These are phyloP conservation scores for Schwanniomyces sp. DNA, from an alignment of 805 yeast genomes.

Conservation along the genomic window DNA sequence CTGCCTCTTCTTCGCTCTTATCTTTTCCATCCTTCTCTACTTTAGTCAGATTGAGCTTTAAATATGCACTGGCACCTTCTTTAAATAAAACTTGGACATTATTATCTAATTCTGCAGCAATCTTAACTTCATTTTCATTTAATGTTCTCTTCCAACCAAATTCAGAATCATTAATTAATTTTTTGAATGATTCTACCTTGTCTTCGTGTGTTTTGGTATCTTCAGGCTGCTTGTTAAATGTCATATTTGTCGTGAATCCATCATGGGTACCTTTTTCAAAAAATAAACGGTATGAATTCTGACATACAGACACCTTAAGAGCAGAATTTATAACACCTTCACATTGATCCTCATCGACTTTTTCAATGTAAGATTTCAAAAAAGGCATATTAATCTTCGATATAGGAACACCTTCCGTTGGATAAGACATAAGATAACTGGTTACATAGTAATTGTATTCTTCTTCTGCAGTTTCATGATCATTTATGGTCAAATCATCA, in stretches of 20 bases:
- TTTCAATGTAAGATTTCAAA: conserved; percentile 56
- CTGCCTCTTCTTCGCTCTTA: conserved; percentile 6
- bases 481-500: conserved; percentile 79
- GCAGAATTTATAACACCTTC: conserved; percentile 69
- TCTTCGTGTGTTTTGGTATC: conserved; percentile 23
- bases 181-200: conserved; percentile 31
- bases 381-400: conserved; percentile 79
- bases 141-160: conserved; percentile 55
- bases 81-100: conserved; percentile 33
- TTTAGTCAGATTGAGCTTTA: conserved; percentile 9
- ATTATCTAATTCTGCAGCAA: conserved; percentile 24
- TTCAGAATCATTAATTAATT: conserved; percentile 48
- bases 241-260: conserved; percentile 64
- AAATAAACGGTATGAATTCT: conserved; percentile 74
- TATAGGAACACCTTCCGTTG: conserved; percentile 92
- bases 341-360: conserved; percentile 53
- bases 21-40: conserved; percentile 4
- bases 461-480: conserved; percentile 72
- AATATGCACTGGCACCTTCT: conserved; percentile 38
- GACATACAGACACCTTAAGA: conserved; percentile 74
- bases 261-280: conserved; percentile 81
- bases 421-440: conserved; percentile 89
- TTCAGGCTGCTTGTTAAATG: conserved; percentile 40
- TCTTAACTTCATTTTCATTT: conserved; percentile 32
- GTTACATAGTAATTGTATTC: conserved; percentile 93